A percentile compares a stretch with the other conserved stretches of the same genome.
These are phyloP conservation scores for Saccharomycopsis microspora DNA, from an alignment of 805 yeast genomes.

Conservation along the genomic window DNA sequence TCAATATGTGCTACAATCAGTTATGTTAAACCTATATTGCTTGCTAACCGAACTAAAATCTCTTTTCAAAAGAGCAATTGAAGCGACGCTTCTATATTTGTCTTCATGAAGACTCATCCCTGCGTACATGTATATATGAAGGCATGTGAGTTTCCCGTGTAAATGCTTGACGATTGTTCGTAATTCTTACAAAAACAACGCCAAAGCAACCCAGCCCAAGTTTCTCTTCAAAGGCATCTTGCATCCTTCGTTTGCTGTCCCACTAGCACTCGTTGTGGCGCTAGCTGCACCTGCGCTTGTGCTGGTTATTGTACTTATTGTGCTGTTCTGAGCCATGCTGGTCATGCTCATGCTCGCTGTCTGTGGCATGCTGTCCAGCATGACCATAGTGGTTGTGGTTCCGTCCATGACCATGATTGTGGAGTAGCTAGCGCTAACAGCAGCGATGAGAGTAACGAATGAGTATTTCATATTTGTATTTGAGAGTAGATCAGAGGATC, in stretches of 20 bases:
- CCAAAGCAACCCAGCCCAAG: neutral
- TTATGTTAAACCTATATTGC: too few relatives aligned
- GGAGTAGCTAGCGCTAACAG: neutral
- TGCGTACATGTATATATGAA: too few relatives aligned
- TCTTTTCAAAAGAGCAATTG: too few relatives aligned
- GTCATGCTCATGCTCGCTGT: neutral
- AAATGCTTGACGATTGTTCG: too few relatives aligned
- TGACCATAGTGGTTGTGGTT: neutral
- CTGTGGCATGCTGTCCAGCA: slow-evolving; percentile 3
- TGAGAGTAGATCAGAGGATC: too few relatives aligned
- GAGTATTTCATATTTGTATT: neutral
- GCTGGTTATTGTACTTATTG: slow-evolving; percentile 1
- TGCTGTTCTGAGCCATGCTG: neutral
- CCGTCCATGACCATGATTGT: slow-evolving; percentile 4
- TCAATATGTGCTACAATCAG: too few relatives aligned
- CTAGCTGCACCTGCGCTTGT: neutral
- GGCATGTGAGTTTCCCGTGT: too few relatives aligned
- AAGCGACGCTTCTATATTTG: too few relatives aligned
- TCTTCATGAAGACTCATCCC: too few relatives aligned
- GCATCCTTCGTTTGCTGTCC: neutral
- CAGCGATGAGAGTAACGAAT: neutral
- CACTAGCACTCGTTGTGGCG: neutral
- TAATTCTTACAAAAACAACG: too few relatives aligned
- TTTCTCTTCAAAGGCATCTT: neutral
- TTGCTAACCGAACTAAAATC: too few relatives aligned